Percentiles rank a stretch among this genome's conserved stretches.
phyloP scores from a whole-genome alignment of 78 protist species.

The Dictyostelium firmibasis region DNA sequence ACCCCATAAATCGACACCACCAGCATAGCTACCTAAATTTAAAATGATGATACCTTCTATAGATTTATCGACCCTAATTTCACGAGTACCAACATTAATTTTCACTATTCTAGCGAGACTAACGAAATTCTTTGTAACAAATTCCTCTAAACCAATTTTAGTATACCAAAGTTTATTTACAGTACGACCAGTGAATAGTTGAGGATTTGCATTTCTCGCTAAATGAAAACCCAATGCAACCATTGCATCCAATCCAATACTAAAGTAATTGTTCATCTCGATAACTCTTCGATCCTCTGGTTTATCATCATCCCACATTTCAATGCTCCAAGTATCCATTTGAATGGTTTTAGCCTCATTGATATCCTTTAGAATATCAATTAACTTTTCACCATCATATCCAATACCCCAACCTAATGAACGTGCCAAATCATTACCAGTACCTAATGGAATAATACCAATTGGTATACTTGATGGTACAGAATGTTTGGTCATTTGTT shows the following conservation, averaged over 20 bases:
- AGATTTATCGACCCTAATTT: not conserved
- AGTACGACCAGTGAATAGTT: slow-evolving; percentile 62
- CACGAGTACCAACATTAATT: slow-evolving; percentile 9
- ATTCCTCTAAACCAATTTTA: slow-evolving; percentile 64
- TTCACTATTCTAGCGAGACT: not conserved
- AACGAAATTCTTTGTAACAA: slow-evolving; percentile 29
- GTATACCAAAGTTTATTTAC: slow-evolving; percentile 79
- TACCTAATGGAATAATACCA: slow-evolving; percentile 91
- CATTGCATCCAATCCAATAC: slow-evolving; percentile 88
- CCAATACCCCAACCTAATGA: slow-evolving; percentile 92
- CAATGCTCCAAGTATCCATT: slow-evolving; percentile 62
- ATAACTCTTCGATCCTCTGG: not conserved
- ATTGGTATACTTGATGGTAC: slow-evolving; percentile 56
- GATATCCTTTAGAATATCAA: not conserved
- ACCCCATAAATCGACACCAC: slow-evolving; percentile 59
- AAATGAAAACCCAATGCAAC: slow-evolving; percentile 84
- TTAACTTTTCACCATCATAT: slow-evolving; percentile 65
- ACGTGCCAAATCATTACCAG: slow-evolving; percentile 96
- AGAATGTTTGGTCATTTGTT: slow-evolving; percentile 21
- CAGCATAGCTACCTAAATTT: slow-evolving; percentile 55
- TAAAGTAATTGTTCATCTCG: slow-evolving; percentile 86
- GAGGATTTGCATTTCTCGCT: slow-evolving; percentile 71
- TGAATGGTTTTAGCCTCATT: not conserved
- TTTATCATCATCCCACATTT: not conserved
- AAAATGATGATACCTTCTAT: slow-evolving; percentile 53